phyloP scores from a whole-genome alignment of 331 rosid genomes.

The Erythrophleum ivorense region DNA sequence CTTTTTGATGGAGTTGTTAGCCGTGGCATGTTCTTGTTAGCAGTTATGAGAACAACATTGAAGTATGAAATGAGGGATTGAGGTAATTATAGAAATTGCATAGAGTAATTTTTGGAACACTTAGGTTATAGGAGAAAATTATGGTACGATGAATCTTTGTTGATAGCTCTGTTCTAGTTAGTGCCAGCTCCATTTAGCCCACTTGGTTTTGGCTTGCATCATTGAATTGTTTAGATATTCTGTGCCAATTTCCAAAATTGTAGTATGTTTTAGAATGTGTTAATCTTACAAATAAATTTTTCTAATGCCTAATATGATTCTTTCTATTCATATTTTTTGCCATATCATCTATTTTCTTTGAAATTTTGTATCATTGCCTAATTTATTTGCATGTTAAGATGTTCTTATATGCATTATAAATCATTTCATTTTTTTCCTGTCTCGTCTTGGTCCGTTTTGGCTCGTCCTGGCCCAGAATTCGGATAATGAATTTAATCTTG shows the following conservation, averaged over 20 bases:
- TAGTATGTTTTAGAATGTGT: slow-evolving; percentile 16
- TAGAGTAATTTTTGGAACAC: too few relatives aligned
- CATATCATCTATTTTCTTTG: not conserved
- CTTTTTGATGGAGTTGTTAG: slow-evolving; percentile 12
- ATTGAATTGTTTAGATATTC: slow-evolving; percentile 12
- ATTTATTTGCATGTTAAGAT: not conserved
- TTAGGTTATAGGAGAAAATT: not conserved
- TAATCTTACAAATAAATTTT: not conserved
- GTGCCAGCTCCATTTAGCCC: not conserved
- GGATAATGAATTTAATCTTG: too few relatives aligned
- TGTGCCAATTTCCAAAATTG: not conserved
- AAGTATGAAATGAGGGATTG: too few relatives aligned
- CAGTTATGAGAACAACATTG: not conserved
- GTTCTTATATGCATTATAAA: not conserved
- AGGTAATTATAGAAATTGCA: too few relatives aligned
- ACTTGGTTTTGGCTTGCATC: not conserved
- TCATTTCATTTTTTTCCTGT: too few relatives aligned
- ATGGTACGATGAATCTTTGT: not conserved
- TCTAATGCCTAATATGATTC: not conserved
- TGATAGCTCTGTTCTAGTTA: not conserved
- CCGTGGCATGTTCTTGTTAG: not conserved
- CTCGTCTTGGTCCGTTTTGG: too few relatives aligned
- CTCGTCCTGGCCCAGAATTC: too few relatives aligned
- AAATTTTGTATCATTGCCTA: slow-evolving; percentile 13
- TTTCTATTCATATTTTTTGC: slow-evolving; percentile 8